Evolutionary conservation across 2,329 filamentous ascomycete genomes (phyloP).

Genomic region (Fusarium avenaceum): DNA sequence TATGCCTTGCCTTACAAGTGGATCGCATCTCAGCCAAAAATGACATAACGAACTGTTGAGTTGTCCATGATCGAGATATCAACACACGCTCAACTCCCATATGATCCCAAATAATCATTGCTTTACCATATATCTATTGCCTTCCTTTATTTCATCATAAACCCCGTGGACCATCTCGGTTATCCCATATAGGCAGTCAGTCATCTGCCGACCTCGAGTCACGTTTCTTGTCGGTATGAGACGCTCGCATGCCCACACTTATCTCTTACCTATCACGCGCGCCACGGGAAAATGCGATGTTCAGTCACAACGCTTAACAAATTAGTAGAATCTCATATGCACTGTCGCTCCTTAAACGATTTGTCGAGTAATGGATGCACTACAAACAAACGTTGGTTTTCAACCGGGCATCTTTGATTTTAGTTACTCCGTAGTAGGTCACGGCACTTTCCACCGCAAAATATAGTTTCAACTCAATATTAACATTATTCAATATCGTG

Average conservation of each 20-base stretch:
- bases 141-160: background rate
- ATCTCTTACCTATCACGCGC: constrained; percentile 36
- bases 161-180: constrained; percentile 19
- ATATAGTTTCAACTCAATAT: constrained; percentile 42
- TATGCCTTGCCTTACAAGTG: constrained; percentile 33
- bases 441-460: constrained; percentile 3
- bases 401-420: background rate
- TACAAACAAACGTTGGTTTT: background rate
- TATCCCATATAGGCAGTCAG: constrained; percentile 37
- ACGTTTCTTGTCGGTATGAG: constrained; percentile 38
- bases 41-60: constrained; percentile 6
- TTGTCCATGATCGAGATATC: constrained; percentile 30
- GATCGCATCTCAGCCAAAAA: constrained; percentile 12
- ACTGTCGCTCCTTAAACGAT: background rate
- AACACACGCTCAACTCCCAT: constrained; percentile 29
- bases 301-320: background rate
- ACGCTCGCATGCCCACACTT: constrained; percentile 23
- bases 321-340: background rate
- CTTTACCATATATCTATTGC: background rate
- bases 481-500: constrained; percentile 52
- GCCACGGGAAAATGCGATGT: constrained; percentile 4
- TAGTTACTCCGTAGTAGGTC: background rate
- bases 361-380: background rate
- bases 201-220: constrained; percentile 43
- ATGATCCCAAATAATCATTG: constrained; percentile 20